Evolutionary conservation across 2,329 filamentous ascomycete genomes (phyloP).

Genomic region (Neocatenulostroma microsporum): DNA sequence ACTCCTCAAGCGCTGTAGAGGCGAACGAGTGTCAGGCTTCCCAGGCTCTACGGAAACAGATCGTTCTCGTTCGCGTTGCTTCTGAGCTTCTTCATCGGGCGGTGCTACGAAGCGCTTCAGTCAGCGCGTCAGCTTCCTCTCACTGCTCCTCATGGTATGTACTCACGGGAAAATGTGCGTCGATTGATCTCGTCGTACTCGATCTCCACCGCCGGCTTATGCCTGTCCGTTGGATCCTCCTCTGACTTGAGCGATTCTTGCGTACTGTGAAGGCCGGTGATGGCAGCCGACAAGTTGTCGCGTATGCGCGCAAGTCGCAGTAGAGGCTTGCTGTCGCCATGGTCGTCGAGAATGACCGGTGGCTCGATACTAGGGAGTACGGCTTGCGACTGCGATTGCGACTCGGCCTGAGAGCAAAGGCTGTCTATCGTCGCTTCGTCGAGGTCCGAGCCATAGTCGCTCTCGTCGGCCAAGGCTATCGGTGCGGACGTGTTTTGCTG

Average conservation of each 20-base stretch:
- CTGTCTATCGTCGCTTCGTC: slow-evolving; percentile 48
- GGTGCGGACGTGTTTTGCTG: slow-evolving; percentile 2
- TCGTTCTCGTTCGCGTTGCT: neutral
- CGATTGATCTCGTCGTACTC: slow-evolving; percentile 36
- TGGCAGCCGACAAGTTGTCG: slow-evolving; percentile 5
- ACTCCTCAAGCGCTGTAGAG: slow-evolving; percentile 69
- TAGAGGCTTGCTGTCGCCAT: slow-evolving; percentile 15
- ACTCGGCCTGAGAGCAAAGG: slow-evolving; percentile 35
- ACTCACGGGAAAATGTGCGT: slow-evolving; percentile 26
- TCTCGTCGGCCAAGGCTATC: slow-evolving; percentile 27
- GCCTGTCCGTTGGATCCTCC: slow-evolving; percentile 11
- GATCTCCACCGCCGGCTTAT: slow-evolving; percentile 35
- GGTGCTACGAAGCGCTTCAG: slow-evolving; percentile 24
- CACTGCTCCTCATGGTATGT: neutral
- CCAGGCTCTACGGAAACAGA: neutral
- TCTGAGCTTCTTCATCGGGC: slow-evolving; percentile 3
- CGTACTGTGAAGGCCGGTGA: slow-evolving; percentile 6
- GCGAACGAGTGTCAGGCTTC: slow-evolving; percentile 46
- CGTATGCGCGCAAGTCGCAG: slow-evolving; percentile 7
- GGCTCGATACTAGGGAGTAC: too few relatives aligned
- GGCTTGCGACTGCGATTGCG: too few relatives aligned
- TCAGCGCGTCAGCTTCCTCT: slow-evolving; percentile 20
- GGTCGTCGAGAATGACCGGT: slow-evolving; percentile 7
- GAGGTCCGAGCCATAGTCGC: slow-evolving; percentile 59
- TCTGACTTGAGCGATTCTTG: neutral